Conservation (phyloP, 495 filamentous ascomycete genomes). For the Lasiosphaeriaceae sp. region DNA sequence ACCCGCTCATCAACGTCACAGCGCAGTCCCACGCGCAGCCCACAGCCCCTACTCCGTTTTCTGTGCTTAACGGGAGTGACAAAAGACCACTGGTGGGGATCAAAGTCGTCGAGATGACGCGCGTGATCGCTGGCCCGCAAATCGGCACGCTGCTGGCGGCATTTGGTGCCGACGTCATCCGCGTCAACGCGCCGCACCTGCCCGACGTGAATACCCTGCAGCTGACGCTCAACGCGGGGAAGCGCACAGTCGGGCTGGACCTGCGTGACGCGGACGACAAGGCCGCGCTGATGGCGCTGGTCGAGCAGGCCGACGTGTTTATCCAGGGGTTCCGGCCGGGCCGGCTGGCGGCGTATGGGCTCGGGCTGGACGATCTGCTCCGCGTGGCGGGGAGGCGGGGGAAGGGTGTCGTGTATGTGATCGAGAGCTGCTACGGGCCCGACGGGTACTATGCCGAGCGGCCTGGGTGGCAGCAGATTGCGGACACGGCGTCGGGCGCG, state of each 20-base stretch:
- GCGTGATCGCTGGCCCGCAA: constrained; percentile 48
- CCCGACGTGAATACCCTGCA: constrained; percentile 19
- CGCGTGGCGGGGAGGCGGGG: constrained; percentile 45
- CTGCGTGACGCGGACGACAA: constrained; percentile 43
- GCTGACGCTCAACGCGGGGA: constrained; percentile 34
- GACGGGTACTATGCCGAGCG: constrained; percentile 33
- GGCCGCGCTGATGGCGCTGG: constrained; percentile 45
- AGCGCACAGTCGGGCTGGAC: constrained; percentile 37
- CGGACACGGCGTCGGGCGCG: constrained; percentile 29
- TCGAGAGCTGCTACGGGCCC: constrained; percentile 58
- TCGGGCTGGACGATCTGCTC: constrained; percentile 44
- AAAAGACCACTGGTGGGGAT: constrained; percentile 23
- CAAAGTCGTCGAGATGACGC: constrained; percentile 53
- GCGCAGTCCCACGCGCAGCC: not conserved
- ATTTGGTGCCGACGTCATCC: constrained; percentile 47
- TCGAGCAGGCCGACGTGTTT: constrained; percentile 49
- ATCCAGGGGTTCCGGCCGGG: constrained; percentile 54
- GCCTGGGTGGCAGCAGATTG: constrained; percentile 45
- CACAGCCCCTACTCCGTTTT: constrained; percentile 11
- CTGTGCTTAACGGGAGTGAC: constrained; percentile 1
- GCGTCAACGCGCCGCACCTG: constrained; percentile 18
- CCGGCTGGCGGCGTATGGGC: constrained; percentile 49
- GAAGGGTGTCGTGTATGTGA: constrained; percentile 55
- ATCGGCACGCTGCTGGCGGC: constrained; percentile 51
- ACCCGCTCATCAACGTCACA: constrained; percentile 20